Percentiles rank a stretch among this genome's conserved stretches.
Conservation (phyloP, 1,284 basidiomycete species). For the Cystobasidium pallidum region DNA sequence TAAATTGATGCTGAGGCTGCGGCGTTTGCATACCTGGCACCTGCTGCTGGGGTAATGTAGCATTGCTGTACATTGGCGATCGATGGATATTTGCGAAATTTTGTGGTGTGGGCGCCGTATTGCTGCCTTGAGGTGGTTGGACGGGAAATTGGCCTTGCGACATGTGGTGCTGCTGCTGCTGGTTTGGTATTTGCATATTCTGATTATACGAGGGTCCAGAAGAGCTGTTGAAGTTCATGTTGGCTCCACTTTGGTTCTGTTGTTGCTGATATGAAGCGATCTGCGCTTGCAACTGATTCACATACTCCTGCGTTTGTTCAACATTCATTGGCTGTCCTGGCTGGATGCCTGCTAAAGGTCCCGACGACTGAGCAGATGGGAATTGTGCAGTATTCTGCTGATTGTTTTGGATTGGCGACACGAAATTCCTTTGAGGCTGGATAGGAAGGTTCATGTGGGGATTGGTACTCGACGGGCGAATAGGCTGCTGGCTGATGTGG, state of each 20-base stretch:
- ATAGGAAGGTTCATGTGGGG: conserved; percentile 17
- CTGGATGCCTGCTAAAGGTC: neutral
- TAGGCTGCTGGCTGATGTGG: conserved; percentile 10
- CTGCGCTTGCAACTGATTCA: conserved; percentile 18
- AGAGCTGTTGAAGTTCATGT: conserved; percentile 6
- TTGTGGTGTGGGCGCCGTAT: conserved; percentile 2
- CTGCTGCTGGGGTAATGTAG: conserved; percentile 27
- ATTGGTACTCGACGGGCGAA: conserved; percentile 16
- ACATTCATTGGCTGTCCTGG: conserved; percentile 28
- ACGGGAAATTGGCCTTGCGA: conserved; percentile 19
- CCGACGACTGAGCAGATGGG: neutral
- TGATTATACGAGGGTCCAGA: neutral
- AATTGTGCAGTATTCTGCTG: conserved; percentile 15
- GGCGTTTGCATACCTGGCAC: conserved; percentile 30
- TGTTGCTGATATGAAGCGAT: conserved; percentile 18
- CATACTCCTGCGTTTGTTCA: conserved; percentile 22
- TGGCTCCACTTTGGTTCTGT: neutral
- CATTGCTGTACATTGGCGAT: conserved; percentile 27
- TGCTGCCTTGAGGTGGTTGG: conserved; percentile 28
- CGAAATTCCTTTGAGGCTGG: conserved; percentile 22
- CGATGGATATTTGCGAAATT: conserved; percentile 34
- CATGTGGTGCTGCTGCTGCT: conserved; percentile 12
- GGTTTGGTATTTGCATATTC: conserved; percentile 22
- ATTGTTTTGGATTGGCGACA: conserved; percentile 19
- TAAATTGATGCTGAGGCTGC: conserved; percentile 19